Percentiles rank a stretch among this genome's conserved stretches.
These are phyloP conservation scores for Ascochyta koolunga DNA, from an alignment of 2,329 filamentous ascomycete species.

Conservation along the genomic window DNA sequence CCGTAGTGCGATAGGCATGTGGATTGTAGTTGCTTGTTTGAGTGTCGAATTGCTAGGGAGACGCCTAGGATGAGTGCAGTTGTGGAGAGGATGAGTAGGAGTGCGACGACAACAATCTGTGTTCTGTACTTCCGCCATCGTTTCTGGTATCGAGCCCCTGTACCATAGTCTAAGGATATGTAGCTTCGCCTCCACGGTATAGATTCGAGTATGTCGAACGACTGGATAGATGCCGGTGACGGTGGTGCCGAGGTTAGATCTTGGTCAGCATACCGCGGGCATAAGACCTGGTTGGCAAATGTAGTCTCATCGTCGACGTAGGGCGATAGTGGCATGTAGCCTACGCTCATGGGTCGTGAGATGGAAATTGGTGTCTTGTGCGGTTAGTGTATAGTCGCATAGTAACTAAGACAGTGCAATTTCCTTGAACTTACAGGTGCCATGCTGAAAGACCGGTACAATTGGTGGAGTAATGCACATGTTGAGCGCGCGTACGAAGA, in stretches of 20 bases:
- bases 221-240: slow-evolving; percentile 44
- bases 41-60: slow-evolving; percentile 25
- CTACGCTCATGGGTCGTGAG: slow-evolving; percentile 22
- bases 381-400: slow-evolving; percentile 23
- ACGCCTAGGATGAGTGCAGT: slow-evolving; percentile 28
- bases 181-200: slow-evolving; percentile 42
- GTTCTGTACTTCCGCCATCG: slow-evolving; percentile 30
- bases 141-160: slow-evolving; percentile 1
- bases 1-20: slow-evolving; percentile 22
- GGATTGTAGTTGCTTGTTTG: slow-evolving; percentile 14
- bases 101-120: slow-evolving; percentile 23
- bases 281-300: slow-evolving; percentile 35
- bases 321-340: slow-evolving; percentile 35
- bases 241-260: slow-evolving; percentile 41
- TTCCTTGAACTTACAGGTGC: slow-evolving; percentile 34
- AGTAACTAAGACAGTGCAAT: slow-evolving; percentile 22
- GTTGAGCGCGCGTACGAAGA: slow-evolving; percentile 1
- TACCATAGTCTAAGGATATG: slow-evolving; percentile 9
- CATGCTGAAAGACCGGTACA: slow-evolving; percentile 23
- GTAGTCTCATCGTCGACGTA: slow-evolving; percentile 35
- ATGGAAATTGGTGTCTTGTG: slow-evolving; percentile 26
- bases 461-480: slow-evolving; percentile 3
- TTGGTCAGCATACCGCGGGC: slow-evolving; percentile 41
- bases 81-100: slow-evolving; percentile 30
- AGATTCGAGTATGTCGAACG: slow-evolving; percentile 42